Percentiles rank a stretch among this genome's conserved stretches.
phyloP scores from a whole-genome alignment of 768 basidiomycete genomes.

The Amanita inopinata region DNA sequence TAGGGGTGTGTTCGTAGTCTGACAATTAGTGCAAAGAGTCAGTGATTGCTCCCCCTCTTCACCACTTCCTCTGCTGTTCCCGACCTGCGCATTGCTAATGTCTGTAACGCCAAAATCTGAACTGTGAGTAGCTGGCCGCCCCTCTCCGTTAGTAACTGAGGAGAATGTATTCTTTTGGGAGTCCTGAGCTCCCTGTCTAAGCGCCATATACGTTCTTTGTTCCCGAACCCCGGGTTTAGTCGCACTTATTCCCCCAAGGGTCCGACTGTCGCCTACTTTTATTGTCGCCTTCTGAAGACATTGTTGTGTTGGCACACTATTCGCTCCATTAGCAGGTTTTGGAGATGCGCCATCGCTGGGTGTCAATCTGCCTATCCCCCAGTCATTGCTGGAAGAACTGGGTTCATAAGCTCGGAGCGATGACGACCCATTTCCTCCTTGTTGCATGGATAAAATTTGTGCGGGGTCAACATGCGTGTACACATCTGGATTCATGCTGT shows the following conservation, averaged over 20 bases:
- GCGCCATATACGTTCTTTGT: slow-evolving; percentile 51
- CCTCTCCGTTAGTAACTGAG: slow-evolving; percentile 34
- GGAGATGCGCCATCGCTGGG: slow-evolving; percentile 70
- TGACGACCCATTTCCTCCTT: slow-evolving; percentile 14
- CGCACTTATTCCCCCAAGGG: slow-evolving; percentile 6
- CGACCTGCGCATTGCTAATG: not conserved
- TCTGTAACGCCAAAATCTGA: slow-evolving; percentile 5
- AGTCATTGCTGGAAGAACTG: slow-evolving; percentile 77
- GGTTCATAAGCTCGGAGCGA: slow-evolving; percentile 47
- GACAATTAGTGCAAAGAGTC: slow-evolving; percentile 89
- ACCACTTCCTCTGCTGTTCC: slow-evolving; percentile 11
- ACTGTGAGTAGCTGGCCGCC: slow-evolving; percentile 13
- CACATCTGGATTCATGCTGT: slow-evolving; percentile 32
- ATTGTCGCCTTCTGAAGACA: slow-evolving; percentile 41
- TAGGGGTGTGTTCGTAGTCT: slow-evolving; percentile 89
- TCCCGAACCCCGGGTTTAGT: slow-evolving; percentile 16
- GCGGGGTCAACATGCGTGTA: slow-evolving; percentile 88
- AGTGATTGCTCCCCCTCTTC: slow-evolving; percentile 67
- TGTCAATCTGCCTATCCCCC: slow-evolving; percentile 59
- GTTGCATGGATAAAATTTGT: slow-evolving; percentile 51
- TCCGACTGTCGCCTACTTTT: not conserved
- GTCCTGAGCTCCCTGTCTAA: slow-evolving; percentile 53
- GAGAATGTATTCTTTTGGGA: slow-evolving; percentile 44
- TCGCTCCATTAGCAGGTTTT: slow-evolving; percentile 52
- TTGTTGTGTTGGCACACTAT: slow-evolving; percentile 66